phyloP scores from a whole-genome alignment of 1,284 basidiomycete species.

The Ganoderma resinaceum region DNA sequence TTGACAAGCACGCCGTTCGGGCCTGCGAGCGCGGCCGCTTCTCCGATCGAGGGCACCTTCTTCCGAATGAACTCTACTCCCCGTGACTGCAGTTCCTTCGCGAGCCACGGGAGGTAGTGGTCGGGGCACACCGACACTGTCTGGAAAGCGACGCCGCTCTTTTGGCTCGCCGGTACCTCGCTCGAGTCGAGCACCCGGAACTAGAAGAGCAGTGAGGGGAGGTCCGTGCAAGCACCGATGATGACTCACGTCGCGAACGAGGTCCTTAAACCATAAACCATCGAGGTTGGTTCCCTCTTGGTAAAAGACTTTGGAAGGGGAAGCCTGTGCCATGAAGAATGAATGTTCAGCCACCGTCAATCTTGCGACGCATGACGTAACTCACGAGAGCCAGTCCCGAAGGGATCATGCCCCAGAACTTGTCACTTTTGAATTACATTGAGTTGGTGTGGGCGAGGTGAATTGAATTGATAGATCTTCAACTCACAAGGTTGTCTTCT shows the following conservation, averaged over 20 bases:
- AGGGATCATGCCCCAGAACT: conserved; percentile 56
- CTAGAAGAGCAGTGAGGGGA: conserved; percentile 36
- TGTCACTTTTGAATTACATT: conserved; percentile 44
- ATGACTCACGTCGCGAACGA: conserved; percentile 56
- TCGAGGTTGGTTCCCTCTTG: conserved; percentile 39
- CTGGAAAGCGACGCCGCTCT: conserved; percentile 49
- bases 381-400: conserved; percentile 53
- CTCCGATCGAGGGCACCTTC: conserved; percentile 45
- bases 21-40: conserved; percentile 48
- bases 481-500: conserved; percentile 54
- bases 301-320: conserved; percentile 50
- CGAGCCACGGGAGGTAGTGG: conserved; percentile 56
- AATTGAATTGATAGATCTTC: too few species aligned
- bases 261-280: conserved; percentile 56
- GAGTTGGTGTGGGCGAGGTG: background rate
- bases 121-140: conserved; percentile 57
- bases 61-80: conserved; percentile 42
- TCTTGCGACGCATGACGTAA: conserved; percentile 1
- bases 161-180: conserved; percentile 44
- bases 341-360: background rate
- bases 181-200: conserved; percentile 45
- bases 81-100: conserved; percentile 45
- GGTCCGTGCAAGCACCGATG: background rate
- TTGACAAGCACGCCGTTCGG: conserved; percentile 51
- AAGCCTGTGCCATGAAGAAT: conserved; percentile 41